Conservation (phyloP, 495 filamentous ascomycete genomes). For the Antarctomyces pellizariae region DNA sequence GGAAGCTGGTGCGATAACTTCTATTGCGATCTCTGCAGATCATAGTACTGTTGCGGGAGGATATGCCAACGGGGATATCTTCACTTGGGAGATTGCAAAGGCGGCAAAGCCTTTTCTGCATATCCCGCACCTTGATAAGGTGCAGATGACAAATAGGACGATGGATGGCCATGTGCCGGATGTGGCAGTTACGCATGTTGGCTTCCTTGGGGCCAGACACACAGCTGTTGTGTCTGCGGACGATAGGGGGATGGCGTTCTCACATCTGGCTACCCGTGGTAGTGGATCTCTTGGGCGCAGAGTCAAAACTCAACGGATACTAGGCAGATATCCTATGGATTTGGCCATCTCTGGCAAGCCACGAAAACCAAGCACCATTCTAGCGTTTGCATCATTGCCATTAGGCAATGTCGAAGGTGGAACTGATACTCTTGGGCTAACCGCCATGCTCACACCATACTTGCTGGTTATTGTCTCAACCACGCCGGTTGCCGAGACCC, state of each 20-base stretch:
- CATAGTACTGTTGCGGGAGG: conserved; percentile 77
- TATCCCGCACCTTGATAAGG: conserved; percentile 49
- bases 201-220: conserved; percentile 85
- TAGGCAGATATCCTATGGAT: conserved; percentile 68
- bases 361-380: conserved; percentile 81
- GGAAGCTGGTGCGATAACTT: conserved; percentile 70
- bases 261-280: conserved; percentile 79
- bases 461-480: conserved; percentile 90
- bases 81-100: conserved; percentile 81
- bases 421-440: conserved; percentile 73
- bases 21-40: conserved; percentile 80
- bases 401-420: conserved; percentile 76
- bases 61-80: conserved; percentile 77
- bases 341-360: conserved; percentile 30
- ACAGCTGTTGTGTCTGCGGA: conserved; percentile 97
- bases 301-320: conserved; percentile 71
- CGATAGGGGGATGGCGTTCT: conserved; percentile 91
- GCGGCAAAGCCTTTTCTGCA: conserved; percentile 71
- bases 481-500: conserved; percentile 83
- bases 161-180: conserved; percentile 65
- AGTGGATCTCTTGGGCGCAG: conserved; percentile 65
- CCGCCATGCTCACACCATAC: conserved; percentile 91
- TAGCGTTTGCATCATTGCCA: conserved; percentile 77
- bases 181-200: conserved; percentile 60
- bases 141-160: conserved; percentile 37